Conservation (phyloP, 2,329 filamentous ascomycete genomes). For the Gyromitra esculenta region DNA sequence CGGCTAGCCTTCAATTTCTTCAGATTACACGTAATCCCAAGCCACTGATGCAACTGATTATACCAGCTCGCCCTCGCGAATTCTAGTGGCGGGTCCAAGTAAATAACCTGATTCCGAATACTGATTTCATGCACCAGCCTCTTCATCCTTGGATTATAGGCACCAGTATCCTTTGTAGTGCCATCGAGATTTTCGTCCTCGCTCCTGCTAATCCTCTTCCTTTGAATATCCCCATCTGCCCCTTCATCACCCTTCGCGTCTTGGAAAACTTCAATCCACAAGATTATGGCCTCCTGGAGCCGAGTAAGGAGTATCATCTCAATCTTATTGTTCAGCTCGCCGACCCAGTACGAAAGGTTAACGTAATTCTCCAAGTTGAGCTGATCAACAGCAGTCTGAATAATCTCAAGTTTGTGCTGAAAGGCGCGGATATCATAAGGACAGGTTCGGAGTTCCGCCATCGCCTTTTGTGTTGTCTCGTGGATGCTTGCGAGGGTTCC, state of each 20-base stretch:
- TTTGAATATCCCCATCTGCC: constrained; percentile 65
- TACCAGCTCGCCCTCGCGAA: constrained; percentile 94
- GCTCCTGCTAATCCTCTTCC: constrained; percentile 64
- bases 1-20: constrained; percentile 93
- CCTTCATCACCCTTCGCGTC: constrained; percentile 63
- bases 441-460: constrained; percentile 84
- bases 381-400: constrained; percentile 94
- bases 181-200: constrained; percentile 60
- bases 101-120: constrained; percentile 98
- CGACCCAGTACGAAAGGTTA: constrained; percentile 90
- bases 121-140: constrained; percentile 88
- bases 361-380: constrained; percentile 96
- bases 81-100: constrained; percentile 91
- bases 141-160: constrained; percentile 72
- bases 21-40: constrained; percentile 89
- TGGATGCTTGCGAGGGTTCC: constrained; percentile 80
- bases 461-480: constrained; percentile 79
- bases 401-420: constrained; percentile 79
- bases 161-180: constrained; percentile 58
- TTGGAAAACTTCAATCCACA: constrained; percentile 89
- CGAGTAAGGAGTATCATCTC: constrained; percentile 81
- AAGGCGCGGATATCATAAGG: constrained; percentile 83
- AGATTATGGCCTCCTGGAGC: constrained; percentile 81
- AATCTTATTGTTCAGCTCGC: constrained; percentile 84
- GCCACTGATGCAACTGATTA: constrained; percentile 89